phyloP scores from a whole-genome alignment of 768 basidiomycete genomes.

The Pleurotus cornucopiae region DNA sequence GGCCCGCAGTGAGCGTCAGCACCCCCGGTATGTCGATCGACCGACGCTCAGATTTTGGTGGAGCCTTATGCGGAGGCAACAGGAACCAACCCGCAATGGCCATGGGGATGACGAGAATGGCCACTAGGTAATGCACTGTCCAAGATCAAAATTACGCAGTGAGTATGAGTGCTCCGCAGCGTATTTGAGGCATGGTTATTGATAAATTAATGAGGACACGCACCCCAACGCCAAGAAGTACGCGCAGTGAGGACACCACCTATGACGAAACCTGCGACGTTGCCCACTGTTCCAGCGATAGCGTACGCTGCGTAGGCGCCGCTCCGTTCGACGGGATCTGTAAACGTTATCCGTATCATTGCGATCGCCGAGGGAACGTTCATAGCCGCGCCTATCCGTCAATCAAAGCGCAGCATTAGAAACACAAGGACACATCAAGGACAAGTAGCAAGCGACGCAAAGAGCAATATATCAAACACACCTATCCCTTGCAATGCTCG shows the following conservation, averaged over 20 bases:
- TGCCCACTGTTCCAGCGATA: slow-evolving; percentile 39
- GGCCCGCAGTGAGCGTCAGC: slow-evolving; percentile 10
- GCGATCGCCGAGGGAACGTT: slow-evolving; percentile 41
- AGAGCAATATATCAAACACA: neutral
- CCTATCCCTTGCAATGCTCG: slow-evolving; percentile 14
- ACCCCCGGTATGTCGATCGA: slow-evolving; percentile 15
- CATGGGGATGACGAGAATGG: slow-evolving; percentile 26
- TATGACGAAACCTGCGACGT: slow-evolving; percentile 33
- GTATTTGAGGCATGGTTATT: neutral
- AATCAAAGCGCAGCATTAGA: too few species aligned
- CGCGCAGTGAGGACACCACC: slow-evolving; percentile 35
- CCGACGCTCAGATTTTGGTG: slow-evolving; percentile 1
- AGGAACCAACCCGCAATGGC: slow-evolving; percentile 11
- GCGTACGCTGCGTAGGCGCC: slow-evolving; percentile 41
- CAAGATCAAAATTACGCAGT: too few species aligned
- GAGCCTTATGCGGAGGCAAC: slow-evolving; percentile 6
- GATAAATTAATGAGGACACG: neutral
- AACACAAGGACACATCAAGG: neutral
- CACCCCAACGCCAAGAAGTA: slow-evolving; percentile 37
- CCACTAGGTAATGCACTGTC: slow-evolving; percentile 37
- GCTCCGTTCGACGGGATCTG: slow-evolving; percentile 38
- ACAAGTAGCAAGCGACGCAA: neutral
- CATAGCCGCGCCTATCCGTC: slow-evolving; percentile 32
- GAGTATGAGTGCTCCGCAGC: too few species aligned
- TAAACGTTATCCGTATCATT: slow-evolving; percentile 37